Percentiles rank a stretch among this genome's conserved stretches.
These are phyloP conservation scores for Pseudogymnoascus sp. DNA, from an alignment of 2,329 filamentous ascomycete species.

Conservation along the genomic window DNA sequence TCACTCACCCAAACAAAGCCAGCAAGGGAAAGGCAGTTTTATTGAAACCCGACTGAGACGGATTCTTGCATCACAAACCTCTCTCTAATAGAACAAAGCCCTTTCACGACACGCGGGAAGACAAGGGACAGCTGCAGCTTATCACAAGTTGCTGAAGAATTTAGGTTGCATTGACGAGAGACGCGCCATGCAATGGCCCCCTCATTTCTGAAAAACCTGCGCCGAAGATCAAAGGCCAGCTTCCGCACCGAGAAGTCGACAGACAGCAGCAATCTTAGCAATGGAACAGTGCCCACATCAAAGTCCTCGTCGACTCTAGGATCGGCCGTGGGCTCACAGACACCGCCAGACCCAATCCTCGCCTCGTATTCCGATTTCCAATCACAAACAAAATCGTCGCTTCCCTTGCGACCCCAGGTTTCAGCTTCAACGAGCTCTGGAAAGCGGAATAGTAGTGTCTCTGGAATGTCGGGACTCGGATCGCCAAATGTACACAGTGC, in stretches of 20 bases:
- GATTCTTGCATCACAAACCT: background rate
- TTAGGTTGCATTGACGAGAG: constrained; percentile 3
- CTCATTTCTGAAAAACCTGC: constrained; percentile 66
- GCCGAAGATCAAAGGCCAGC: constrained; percentile 67
- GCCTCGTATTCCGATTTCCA: constrained; percentile 58
- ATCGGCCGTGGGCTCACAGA: constrained; percentile 56
- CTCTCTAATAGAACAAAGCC: background rate
- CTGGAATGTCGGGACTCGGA: constrained; percentile 53
- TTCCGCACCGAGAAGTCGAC: constrained; percentile 57
- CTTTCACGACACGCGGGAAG: background rate
- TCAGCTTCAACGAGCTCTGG: constrained; percentile 44
- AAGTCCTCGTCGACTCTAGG: constrained; percentile 53
- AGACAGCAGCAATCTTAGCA: constrained; percentile 50
- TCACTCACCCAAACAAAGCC: background rate
- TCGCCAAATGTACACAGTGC: constrained; percentile 30
- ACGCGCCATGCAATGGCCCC: constrained; percentile 39
- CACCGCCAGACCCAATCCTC: constrained; percentile 65
- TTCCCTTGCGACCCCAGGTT: constrained; percentile 24
- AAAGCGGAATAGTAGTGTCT: constrained; percentile 39
- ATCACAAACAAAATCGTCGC: constrained; percentile 38
- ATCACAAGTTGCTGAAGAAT: background rate
- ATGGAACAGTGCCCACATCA: constrained; percentile 53
- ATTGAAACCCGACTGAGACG: background rate
- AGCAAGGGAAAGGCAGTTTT: background rate
- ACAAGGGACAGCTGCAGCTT: background rate